These are phyloP conservation scores for Heracleum sosnowskyi DNA, from an alignment of 129 eudicot species.

Conservation along the genomic window DNA sequence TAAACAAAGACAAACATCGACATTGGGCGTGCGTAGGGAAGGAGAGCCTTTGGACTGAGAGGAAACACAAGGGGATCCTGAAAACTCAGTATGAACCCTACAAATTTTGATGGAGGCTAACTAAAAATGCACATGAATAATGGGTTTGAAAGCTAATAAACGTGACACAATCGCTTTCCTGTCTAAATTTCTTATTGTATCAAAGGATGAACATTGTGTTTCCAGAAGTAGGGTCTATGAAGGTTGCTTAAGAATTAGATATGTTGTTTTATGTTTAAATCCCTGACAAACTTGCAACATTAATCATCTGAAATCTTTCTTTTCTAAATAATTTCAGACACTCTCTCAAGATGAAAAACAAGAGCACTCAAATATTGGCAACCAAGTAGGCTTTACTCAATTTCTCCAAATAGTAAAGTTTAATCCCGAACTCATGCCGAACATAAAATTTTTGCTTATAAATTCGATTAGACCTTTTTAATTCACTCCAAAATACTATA, in stretches of 20 bases:
- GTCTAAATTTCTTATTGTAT: not conserved
- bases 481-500: too few relatives aligned
- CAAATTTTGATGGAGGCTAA: not conserved
- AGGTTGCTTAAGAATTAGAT: not conserved
- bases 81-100: not conserved
- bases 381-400: too few relatives aligned
- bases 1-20: not conserved
- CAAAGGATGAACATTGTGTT: slow-evolving; percentile 3
- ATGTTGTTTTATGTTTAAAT: not conserved
- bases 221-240: not conserved
- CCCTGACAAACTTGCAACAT: too few relatives aligned
- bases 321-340: too few relatives aligned
- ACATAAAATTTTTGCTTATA: too few relatives aligned
- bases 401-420: too few relatives aligned
- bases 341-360: too few relatives aligned
- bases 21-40: not conserved
- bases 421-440: too few relatives aligned
- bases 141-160: not conserved
- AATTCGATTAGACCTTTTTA: too few relatives aligned
- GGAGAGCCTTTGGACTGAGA: not conserved
- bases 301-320: too few relatives aligned
- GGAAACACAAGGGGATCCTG: not conserved
- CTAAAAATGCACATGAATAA: slow-evolving; percentile 3
- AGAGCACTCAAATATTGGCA: too few relatives aligned
- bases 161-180: not conserved